These are phyloP conservation scores for Priceomyces fermenticarens DNA, from an alignment of 805 yeast species.

Conservation along the genomic window DNA sequence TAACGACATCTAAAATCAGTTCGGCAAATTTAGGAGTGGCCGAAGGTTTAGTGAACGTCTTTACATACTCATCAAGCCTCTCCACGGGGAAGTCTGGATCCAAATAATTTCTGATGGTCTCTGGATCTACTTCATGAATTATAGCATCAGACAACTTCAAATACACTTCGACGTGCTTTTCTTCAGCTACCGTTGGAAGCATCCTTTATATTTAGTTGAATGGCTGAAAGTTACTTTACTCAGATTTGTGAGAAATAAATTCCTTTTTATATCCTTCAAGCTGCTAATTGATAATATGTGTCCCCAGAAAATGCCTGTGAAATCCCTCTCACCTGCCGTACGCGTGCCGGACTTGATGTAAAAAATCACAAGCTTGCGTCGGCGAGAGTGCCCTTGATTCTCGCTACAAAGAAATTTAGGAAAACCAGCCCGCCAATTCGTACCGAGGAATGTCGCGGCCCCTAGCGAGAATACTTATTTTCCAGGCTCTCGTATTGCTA, in stretches of 20 bases:
- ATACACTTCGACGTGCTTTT: conserved; percentile 25
- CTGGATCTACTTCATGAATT: conserved; percentile 29
- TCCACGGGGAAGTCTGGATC: conserved; percentile 23
- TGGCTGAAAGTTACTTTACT: not conserved
- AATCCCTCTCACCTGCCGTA: no score
- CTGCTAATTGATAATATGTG: no score
- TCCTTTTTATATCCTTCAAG: not conserved
- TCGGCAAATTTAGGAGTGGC: conserved; percentile 24
- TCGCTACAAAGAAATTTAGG: no score
- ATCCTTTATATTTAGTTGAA: not conserved
- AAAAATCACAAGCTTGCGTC: no score
- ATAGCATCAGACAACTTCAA: conserved; percentile 32
- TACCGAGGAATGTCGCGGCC: no score
- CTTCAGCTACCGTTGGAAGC: conserved; percentile 9
- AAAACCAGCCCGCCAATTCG: no score
- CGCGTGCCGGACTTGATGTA: no score
- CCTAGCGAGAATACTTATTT: no score
- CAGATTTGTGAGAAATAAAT: no score
- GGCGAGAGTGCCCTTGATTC: no score
- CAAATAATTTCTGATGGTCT: conserved; percentile 21
- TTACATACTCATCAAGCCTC: conserved; percentile 27
- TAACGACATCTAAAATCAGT: conserved; percentile 11
- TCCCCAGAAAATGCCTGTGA: no score
- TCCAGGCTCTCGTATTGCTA: no score
- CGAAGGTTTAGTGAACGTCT: conserved; percentile 24